Conservation (phyloP, 371 early-diverging fungal species). For the Mucor irregularis region DNA sequence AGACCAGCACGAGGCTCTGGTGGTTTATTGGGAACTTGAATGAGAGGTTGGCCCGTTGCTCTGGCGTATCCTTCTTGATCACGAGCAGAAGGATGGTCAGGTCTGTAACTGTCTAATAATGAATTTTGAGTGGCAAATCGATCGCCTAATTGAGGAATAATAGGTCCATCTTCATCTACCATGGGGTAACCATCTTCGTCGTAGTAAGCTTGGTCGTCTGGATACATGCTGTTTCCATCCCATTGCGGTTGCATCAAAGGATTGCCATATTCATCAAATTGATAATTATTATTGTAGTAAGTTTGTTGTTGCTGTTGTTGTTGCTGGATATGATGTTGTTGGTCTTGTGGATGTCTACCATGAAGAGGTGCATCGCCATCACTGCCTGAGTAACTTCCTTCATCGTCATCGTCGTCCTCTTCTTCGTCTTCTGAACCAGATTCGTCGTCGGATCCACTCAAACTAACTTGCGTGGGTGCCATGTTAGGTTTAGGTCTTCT, state of each 20-base stretch:
- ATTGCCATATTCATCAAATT: background rate
- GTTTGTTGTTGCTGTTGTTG: constrained; percentile 5
- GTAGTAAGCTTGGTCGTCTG: constrained; percentile 20
- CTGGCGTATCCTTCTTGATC: constrained; percentile 47
- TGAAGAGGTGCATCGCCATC: constrained; percentile 23
- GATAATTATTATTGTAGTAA: background rate
- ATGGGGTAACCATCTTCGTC: constrained; percentile 3
- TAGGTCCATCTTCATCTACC: constrained; percentile 38
- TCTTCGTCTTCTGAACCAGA: constrained; percentile 16
- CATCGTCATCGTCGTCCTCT: constrained; percentile 12
- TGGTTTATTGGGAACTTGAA: constrained; percentile 40
- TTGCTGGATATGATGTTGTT: too few relatives aligned
- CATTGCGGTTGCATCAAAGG: constrained; percentile 2
- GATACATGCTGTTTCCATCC: constrained; percentile 14
- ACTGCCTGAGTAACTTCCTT: constrained; percentile 5
- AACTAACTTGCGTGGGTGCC: constrained; percentile 25
- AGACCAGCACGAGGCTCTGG: constrained; percentile 44
- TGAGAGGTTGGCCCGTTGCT: constrained; percentile 46
- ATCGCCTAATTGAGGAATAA: constrained; percentile 35
- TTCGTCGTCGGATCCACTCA: constrained; percentile 28
- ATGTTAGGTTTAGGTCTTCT: constrained; percentile 19
- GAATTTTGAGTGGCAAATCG: constrained; percentile 40
- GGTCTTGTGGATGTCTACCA: background rate
- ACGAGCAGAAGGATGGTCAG: constrained; percentile 36
- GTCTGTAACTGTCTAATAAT: constrained; percentile 35